Percentiles rank a stretch among this genome's conserved stretches.
phyloP scores from a whole-genome alignment of 257 asterid genomes.

The Rehmannia glutinosa region DNA sequence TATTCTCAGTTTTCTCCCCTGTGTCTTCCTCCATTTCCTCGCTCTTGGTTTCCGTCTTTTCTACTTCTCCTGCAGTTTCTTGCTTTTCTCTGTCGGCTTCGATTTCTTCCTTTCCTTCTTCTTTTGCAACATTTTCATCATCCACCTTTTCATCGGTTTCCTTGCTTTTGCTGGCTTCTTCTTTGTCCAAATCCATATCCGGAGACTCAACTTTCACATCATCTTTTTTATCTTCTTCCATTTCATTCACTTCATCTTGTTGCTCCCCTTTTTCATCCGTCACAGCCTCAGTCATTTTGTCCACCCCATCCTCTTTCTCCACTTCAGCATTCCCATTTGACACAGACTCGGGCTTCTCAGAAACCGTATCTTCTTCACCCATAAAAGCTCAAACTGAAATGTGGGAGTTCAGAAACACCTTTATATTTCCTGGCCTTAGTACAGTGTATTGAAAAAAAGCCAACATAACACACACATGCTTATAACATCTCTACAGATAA shows the following conservation, averaged over 20 bases:
- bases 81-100: conserved; percentile 20
- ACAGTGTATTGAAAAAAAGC: not conserved
- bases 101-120: conserved; percentile 14
- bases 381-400: conserved; percentile 27
- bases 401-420: not conserved
- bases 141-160: conserved; percentile 21
- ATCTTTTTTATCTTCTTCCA: conserved; percentile 26
- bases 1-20: conserved; percentile 16
- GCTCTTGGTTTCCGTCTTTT: conserved; percentile 10
- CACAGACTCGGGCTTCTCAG: conserved; percentile 40
- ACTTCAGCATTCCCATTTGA: conserved; percentile 36
- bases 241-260: conserved; percentile 21
- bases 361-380: conserved; percentile 57
- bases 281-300: conserved; percentile 21
- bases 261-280: conserved; percentile 22
- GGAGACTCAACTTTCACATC: conserved; percentile 25
- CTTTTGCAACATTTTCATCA: conserved; percentile 19
- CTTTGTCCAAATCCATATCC: conserved; percentile 45
- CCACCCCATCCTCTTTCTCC: conserved; percentile 23
- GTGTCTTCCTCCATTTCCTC: conserved; percentile 20
- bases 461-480: not conserved
- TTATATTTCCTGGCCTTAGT: not conserved
- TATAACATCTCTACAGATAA: no score
- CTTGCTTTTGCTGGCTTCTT: conserved; percentile 23
- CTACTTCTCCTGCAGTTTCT: conserved; percentile 17